These are phyloP conservation scores for Sarcocystis neurona DNA, from an alignment of 169 alveolate species.

Conservation along the genomic window DNA sequence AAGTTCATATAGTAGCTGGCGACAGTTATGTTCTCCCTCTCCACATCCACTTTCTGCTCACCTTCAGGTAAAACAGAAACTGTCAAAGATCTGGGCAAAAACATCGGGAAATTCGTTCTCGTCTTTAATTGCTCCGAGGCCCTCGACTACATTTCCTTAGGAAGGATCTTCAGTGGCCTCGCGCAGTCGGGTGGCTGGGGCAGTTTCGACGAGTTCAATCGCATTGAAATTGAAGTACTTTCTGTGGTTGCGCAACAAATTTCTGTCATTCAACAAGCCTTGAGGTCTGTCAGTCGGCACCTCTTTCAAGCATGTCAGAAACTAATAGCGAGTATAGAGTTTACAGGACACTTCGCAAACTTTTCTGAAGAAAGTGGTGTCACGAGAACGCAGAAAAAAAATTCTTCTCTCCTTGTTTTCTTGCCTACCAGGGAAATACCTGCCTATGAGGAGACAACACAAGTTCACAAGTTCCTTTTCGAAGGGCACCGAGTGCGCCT, in stretches of 20 bases:
- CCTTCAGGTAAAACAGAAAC: constrained; percentile 91
- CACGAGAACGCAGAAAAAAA: no score
- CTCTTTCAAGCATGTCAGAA: no score
- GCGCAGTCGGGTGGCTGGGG: constrained; percentile 96
- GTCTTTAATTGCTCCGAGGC: constrained; percentile 96
- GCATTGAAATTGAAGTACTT: constrained; percentile 95
- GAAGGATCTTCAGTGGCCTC: constrained; percentile 94
- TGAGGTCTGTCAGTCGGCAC: no score
- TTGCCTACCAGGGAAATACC: constrained; percentile 32
- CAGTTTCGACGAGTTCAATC: constrained; percentile 97
- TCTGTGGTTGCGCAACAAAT: constrained; percentile 96
- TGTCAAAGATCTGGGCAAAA: constrained; percentile 94
- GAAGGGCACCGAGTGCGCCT: constrained; percentile 91
- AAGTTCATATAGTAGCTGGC: no score
- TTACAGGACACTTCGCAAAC: no score
- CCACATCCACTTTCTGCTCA: no score
- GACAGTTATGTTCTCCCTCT: no score
- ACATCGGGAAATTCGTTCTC: constrained; percentile 93
- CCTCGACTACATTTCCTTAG: constrained; percentile 91
- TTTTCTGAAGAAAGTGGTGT: no score
- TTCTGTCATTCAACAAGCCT: constrained; percentile 87
- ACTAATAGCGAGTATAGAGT: no score
- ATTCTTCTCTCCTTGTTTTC: neutral
- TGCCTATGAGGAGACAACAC: constrained; percentile 64
- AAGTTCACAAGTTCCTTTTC: constrained; percentile 83